Evolutionary conservation across 768 basidiomycete genomes (phyloP).

Genomic region (Hydnomerulius pinastri): DNA sequence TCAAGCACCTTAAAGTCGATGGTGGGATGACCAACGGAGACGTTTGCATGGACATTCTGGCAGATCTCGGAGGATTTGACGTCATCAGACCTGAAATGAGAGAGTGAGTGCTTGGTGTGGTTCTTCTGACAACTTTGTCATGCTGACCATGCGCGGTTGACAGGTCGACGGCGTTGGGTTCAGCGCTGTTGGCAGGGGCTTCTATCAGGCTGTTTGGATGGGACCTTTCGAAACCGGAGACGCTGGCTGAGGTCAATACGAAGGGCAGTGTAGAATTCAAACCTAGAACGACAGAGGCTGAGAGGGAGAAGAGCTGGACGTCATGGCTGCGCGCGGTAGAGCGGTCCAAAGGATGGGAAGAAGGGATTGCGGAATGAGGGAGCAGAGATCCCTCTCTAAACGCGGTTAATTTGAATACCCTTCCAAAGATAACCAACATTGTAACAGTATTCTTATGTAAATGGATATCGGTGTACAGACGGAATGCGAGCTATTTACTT

Average conservation of each 20-base stretch:
- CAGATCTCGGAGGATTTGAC: constrained; percentile 88
- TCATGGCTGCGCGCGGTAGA: constrained; percentile 92
- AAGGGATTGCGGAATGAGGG: constrained; percentile 39
- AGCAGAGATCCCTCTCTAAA: background rate
- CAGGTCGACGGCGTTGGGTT: constrained; percentile 93
- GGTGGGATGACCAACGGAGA: constrained; percentile 99
- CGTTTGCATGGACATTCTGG: constrained; percentile 81
- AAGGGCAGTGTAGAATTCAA: constrained; percentile 73
- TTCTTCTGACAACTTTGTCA: background rate
- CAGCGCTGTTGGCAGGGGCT: constrained; percentile 89
- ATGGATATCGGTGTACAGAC: no score
- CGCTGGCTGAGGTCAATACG: constrained; percentile 84
- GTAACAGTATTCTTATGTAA: no score
- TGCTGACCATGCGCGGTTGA: background rate
- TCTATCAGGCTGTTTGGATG: constrained; percentile 90
- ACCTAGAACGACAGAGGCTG: constrained; percentile 52
- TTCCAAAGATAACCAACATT: no score
- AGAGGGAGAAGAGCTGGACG: constrained; percentile 65
- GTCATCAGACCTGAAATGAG: constrained; percentile 95
- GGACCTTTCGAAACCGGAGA: constrained; percentile 83
- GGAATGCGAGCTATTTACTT: no score
- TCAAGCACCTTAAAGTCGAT: constrained; percentile 91
- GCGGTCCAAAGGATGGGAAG: constrained; percentile 81
- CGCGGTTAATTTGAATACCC: no score
- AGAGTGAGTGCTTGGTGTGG: constrained; percentile 59